Percentiles rank a stretch among this genome's conserved stretches.
Conservation (phyloP, 2,329 filamentous ascomycete species). For the Diaporthe longicolla region DNA sequence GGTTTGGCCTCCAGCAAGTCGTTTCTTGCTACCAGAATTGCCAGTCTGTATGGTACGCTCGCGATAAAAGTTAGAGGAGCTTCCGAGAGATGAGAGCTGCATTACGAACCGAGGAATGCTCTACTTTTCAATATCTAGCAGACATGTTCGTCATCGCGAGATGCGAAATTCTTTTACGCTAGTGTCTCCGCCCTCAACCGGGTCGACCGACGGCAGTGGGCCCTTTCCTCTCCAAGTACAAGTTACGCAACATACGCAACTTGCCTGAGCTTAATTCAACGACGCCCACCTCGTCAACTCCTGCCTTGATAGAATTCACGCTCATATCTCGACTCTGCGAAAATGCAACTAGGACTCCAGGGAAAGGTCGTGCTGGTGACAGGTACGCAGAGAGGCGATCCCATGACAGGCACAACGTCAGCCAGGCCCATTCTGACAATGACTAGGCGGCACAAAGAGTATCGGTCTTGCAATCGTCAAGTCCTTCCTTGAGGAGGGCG, state of each 20-base stretch:
- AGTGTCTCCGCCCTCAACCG: slow-evolving; percentile 21
- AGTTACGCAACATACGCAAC: not conserved
- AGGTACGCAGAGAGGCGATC: slow-evolving; percentile 42
- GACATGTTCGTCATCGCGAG: not conserved
- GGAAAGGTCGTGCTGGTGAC: slow-evolving; percentile 53
- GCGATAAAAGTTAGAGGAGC: too few relatives aligned
- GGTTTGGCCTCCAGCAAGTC: not conserved
- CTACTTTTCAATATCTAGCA: not conserved
- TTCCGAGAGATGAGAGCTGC: too few relatives aligned
- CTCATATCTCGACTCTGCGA: not conserved
- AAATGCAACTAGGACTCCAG: slow-evolving; percentile 53
- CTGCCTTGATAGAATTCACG: not conserved
- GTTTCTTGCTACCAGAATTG: not conserved
- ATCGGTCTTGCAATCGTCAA: slow-evolving; percentile 44
- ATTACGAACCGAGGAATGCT: not conserved
- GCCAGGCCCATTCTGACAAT: slow-evolving; percentile 3
- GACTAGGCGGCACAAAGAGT: slow-evolving; percentile 42
- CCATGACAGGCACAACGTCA: not conserved
- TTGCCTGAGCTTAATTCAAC: slow-evolving; percentile 23
- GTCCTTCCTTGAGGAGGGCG: slow-evolving; percentile 44
- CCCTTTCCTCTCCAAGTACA: not conserved
- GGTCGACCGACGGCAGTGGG: slow-evolving; percentile 19
- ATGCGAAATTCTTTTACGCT: slow-evolving; percentile 23
- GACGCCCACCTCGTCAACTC: slow-evolving; percentile 11
- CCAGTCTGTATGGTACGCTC: too few relatives aligned